A percentile compares a stretch with the other conserved stretches of the same genome.
These are phyloP conservation scores for Collybia sordida DNA, from an alignment of 768 basidiomycete genomes.

Conservation along the genomic window DNA sequence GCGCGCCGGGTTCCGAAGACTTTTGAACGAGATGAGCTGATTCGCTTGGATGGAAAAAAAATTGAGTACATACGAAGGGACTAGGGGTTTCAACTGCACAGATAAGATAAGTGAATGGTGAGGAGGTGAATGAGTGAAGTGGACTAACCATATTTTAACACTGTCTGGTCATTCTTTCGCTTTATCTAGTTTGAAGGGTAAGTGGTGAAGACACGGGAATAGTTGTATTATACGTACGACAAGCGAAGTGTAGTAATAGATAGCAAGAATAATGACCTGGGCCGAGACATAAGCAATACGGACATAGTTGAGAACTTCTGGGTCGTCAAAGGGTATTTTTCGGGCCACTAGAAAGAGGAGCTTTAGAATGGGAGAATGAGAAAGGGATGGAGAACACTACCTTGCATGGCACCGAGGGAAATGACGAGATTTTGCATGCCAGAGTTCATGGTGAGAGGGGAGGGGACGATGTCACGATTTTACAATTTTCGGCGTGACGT, in stretches of 20 bases:
- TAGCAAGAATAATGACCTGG: conserved; percentile 66
- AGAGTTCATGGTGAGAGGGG: conserved; percentile 55
- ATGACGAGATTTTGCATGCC: conserved; percentile 79
- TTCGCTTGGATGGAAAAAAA: not conserved
- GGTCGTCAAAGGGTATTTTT: conserved; percentile 88
- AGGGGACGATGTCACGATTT: too few species aligned
- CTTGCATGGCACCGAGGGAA: conserved; percentile 90
- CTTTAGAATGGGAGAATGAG: not conserved
- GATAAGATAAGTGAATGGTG: conserved; percentile 3
- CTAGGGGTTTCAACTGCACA: conserved; percentile 69
- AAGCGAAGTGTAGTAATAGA: conserved; percentile 78
- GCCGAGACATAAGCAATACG: conserved; percentile 77
- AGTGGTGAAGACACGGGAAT: not conserved
- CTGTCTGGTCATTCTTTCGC: conserved; percentile 92
- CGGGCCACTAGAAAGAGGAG: conserved; percentile 63
- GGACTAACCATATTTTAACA: conserved; percentile 84
- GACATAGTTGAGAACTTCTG: conserved; percentile 74
- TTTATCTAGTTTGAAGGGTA: conserved; percentile 60
- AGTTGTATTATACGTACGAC: conserved; percentile 45
- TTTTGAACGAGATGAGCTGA: conserved; percentile 20
- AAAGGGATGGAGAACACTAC: conserved; percentile 34
- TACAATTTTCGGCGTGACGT: too few species aligned
- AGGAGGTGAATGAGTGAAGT: not conserved
- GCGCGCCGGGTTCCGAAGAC: conserved; percentile 66
- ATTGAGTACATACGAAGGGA: conserved; percentile 64